Percentiles rank a stretch among this genome's conserved stretches.
phyloP scores from a whole-genome alignment of 2,329 filamentous ascomycete genomes.

The Ophiostoma tasmaniense region DNA sequence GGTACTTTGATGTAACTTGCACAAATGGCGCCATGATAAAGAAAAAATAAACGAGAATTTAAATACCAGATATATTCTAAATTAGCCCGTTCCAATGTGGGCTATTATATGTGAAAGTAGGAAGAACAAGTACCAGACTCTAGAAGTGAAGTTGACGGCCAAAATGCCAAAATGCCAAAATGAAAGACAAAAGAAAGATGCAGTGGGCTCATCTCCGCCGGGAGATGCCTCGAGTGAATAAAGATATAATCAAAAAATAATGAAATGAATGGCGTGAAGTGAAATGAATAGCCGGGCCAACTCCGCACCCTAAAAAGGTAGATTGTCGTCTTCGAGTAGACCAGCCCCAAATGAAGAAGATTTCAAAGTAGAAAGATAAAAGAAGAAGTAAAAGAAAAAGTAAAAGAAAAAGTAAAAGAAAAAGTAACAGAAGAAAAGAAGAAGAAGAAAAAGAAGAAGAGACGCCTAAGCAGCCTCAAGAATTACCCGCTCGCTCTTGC shows the following conservation, averaged over 20 bases:
- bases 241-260: background rate
- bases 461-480: slow-evolving; percentile 8
- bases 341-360: background rate
- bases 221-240: background rate
- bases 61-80: background rate
- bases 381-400: background rate
- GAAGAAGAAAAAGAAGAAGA: background rate
- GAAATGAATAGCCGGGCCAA: background rate
- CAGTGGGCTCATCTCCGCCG: background rate
- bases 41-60: background rate
- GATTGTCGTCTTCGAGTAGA: background rate
- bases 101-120: background rate
- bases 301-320: background rate
- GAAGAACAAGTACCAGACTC: background rate
- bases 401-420: background rate
- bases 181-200: background rate
- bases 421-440: slow-evolving; percentile 5
- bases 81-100: background rate
- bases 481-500: slow-evolving; percentile 44
- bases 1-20: background rate
- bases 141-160: background rate
- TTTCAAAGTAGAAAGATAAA: background rate
- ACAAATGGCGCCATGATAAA: background rate
- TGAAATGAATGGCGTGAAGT: background rate
- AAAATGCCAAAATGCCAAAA: no score